A percentile compares a stretch with the other conserved stretches of the same genome.
Conservation (phyloP, 805 yeast species). For the Wickerhamiella australiensis region DNA sequence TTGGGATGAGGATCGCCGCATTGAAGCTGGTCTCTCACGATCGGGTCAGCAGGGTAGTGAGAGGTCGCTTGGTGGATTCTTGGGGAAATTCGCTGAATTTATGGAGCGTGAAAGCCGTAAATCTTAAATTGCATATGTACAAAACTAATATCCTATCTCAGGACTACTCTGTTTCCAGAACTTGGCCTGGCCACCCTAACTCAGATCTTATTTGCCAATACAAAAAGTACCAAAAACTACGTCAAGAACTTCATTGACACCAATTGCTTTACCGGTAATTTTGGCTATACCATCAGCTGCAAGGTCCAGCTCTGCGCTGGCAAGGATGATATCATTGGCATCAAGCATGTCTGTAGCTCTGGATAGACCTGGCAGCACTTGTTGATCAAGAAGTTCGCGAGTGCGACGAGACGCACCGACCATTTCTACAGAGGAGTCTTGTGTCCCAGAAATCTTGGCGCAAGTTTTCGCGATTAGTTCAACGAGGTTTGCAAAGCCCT, state of each 20-base stretch:
- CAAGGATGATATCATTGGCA: conserved; percentile 59
- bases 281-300: conserved; percentile 83
- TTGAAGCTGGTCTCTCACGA: conserved; percentile 26
- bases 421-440: conserved; percentile 45
- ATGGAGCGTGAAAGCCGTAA: conserved; percentile 24
- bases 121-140: not conserved
- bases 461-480: conserved; percentile 36
- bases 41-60: conserved; percentile 4
- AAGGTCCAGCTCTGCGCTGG: conserved; percentile 59
- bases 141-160: not conserved
- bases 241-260: conserved; percentile 81
- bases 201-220: conserved; percentile 73
- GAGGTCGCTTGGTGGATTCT: conserved; percentile 25
- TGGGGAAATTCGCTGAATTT: conserved; percentile 31
- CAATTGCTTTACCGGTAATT: conserved; percentile 80
- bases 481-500: conserved; percentile 44
- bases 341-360: conserved; percentile 24
- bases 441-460: conserved; percentile 35
- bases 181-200: too few species aligned
- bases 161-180: too few species aligned
- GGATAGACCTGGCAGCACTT: conserved; percentile 64
- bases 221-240: conserved; percentile 88
- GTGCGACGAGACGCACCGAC: conserved; percentile 63
- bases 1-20: conserved; percentile 61
- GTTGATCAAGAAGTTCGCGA: conserved; percentile 59